phyloP scores from a whole-genome alignment of 2,329 filamentous ascomycete genomes.

The Bipolaris bicolor region DNA sequence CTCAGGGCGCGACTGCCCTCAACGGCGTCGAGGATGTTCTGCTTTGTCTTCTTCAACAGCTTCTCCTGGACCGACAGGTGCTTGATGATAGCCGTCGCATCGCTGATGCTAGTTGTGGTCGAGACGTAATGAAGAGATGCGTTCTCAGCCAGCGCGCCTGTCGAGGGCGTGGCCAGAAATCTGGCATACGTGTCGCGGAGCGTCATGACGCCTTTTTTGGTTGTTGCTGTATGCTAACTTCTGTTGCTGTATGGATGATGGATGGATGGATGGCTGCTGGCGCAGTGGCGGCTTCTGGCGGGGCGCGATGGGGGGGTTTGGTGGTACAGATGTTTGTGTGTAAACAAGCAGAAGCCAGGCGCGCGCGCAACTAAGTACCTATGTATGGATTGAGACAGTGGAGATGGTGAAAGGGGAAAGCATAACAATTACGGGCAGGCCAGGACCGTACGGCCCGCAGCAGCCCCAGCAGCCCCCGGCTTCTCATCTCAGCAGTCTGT shows the following conservation, averaged over 20 bases:
- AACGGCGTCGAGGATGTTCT: constrained; percentile 75
- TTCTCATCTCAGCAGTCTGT: constrained; percentile 12
- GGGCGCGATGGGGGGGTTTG: constrained; percentile 13
- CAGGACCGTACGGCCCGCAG: constrained; percentile 10
- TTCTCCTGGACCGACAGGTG: constrained; percentile 75
- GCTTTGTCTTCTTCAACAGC: constrained; percentile 81
- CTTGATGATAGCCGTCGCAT: constrained; percentile 78
- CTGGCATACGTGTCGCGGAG: constrained; percentile 52
- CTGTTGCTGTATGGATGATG: constrained; percentile 20
- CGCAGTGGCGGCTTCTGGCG: constrained; percentile 14
- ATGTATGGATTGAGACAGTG: constrained; percentile 2
- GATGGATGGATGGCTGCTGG: constrained; percentile 3
- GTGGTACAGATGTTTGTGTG: constrained; percentile 9
- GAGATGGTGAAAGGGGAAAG: constrained; percentile 22
- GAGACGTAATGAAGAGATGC: constrained; percentile 79
- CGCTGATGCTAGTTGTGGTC: constrained; percentile 76
- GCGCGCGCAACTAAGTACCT: constrained; percentile 12
- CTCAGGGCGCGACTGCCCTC: constrained; percentile 74
- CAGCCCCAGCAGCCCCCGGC: constrained; percentile 9
- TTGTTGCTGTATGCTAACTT: constrained; percentile 16
- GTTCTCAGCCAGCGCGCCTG: constrained; percentile 52
- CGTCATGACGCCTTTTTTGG: constrained; percentile 27
- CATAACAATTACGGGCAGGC: constrained; percentile 12
- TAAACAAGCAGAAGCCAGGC: constrained; percentile 20
- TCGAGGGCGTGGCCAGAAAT: constrained; percentile 54